Base-by-base conservation (phyloP, 208 protist genomes). In the Leishmania aethiopica region DNA sequence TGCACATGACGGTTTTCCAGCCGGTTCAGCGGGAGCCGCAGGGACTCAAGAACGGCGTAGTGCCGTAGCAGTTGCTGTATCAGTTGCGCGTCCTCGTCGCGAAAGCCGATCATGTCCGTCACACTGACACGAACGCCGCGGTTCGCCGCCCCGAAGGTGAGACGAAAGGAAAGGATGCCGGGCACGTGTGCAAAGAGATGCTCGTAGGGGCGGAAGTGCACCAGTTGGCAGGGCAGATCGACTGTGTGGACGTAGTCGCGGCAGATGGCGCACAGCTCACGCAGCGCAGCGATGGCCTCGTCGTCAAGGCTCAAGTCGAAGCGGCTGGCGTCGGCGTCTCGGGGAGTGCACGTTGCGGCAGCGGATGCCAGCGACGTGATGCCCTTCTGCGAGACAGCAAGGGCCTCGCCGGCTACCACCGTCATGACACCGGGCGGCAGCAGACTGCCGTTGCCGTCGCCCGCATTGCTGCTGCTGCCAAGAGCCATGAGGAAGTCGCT, bases 91-190 rank as follows among this genome's bases (percentile, higher is more conserved):
- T 98, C 96, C 22, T 81, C 78, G 67, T 97, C 89, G 47, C 66
- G 69, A 81, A 98, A 97, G 64, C 96, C 94, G 35, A 95, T 89
- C 92, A 95, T 88, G 84, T 94, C 85, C 62, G 80, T 75, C 84
- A 87, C 77, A 51, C 91, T 71, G 57, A 94, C 96, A 40, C 83
- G 79, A 22, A 90, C 83, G 32, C 91, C 93, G 8, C 79, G 87
- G 82, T 92, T 92, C 67, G 78, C 84, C 45, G 90, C 89, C n/a
- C 86, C 88, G 87, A 94, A 96, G 35, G 93, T 95, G n/a, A 98
- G 86, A 8, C 87, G 86, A 62, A 98, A 89, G 37, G 90, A 62
- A 8, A 85, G 79, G 15, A 97, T 85, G 79, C 90, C 85, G 2
- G 94, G 94, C 64, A 97, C 53, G 57, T 80, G 81, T 6, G 90